Evolutionary conservation across 345 rosid genomes (phyloP), one percentile per base, ranked within the genome.

Genomic region (Salix exigua): DNA sequence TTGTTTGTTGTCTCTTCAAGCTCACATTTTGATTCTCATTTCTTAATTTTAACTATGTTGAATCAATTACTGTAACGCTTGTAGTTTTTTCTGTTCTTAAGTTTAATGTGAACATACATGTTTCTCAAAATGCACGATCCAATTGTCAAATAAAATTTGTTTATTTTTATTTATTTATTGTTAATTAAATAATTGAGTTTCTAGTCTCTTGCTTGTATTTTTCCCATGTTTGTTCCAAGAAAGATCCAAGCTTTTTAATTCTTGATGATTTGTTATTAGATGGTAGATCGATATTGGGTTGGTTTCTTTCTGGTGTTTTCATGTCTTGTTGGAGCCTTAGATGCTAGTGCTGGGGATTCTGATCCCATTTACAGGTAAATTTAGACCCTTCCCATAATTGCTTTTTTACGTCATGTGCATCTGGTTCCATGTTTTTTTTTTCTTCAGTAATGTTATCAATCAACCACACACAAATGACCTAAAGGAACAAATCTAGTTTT

Each of bases 311-410:
- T 77, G 65, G 64, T 73, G 65, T 33, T 81, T 73, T 65, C 68
- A 25, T 81, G 70, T 62, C 75, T 80, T n/a, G 48, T 73, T 51
- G 58, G 53, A n/a, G 70, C 68, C 46, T 46, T 76, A 38, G 73
- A 73, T 72, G 83, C 80, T 25, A 72, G 77, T 73, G 74, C 65
- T 46, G 83, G 83, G 25, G 83, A 81, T 68, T 77, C 80, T 38
- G 80, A 81, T 63, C 80, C 80, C 12, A 42, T 81, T 61, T 81
- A 81, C 74, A 76, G 73, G 83, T 81, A 61, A 65, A 48, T 30
- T 75, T 37, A 23, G 18, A 38, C 5, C 42, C 33, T 26, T 42
- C 6, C 25, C 2, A 18, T 19, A 50, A 18, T 18, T 50, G 2
- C 8, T 50, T 0, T 50, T 5, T 50, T 50, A 50, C 58, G 5